Evolutionary conservation across 805 yeast species (phyloP), one percentile per base, ranked within the genome.

Genomic region (Starmerella floris): DNA sequence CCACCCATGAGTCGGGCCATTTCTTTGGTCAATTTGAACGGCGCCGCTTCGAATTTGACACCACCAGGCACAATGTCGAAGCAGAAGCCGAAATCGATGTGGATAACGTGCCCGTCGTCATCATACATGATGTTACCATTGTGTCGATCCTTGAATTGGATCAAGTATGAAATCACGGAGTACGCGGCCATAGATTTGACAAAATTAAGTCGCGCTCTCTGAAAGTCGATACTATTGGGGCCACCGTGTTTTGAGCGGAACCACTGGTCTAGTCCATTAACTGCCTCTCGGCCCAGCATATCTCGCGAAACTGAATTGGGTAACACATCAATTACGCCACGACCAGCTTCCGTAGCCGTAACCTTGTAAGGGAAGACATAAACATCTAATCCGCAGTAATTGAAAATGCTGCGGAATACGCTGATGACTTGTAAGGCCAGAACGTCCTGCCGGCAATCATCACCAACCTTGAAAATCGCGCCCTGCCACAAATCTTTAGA

Each of bases 41-140:
- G 97, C 1, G 94, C 95, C n/a, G 84, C 94, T 56, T 91, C 99
- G 59, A 91, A 93, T 56, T 79, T 83, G 38, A 91, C 96, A 28
- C 98, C 98, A 51, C 99, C 99, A 9, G 99, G 99, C 27, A 83
- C 96, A 61, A 91, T 91, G 64, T 91, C 99, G 60, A 91, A 93
- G 56, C 95, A 87, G 70, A 91, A 91, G 3, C 99, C 99, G 65
- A 91, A 91, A 64, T 91, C 99, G 62, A 93, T 83, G 62, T 91
- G 99, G 49, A 93, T 66, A 48, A 93, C 75, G 59, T 91, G 95
- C 4, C 99, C 98, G 46, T 88, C 94, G 45, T 79, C 77, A 57
- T 91, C 98, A 31, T 88, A 67, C 98, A 91, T 88, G 45, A 91
- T 87, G 60, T 91, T 91, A 56, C 98, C 98, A 58, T 88, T 88